Base-by-base conservation (phyloP, 2,329 filamentous ascomycete species). In the Fusarium newnesense region DNA sequence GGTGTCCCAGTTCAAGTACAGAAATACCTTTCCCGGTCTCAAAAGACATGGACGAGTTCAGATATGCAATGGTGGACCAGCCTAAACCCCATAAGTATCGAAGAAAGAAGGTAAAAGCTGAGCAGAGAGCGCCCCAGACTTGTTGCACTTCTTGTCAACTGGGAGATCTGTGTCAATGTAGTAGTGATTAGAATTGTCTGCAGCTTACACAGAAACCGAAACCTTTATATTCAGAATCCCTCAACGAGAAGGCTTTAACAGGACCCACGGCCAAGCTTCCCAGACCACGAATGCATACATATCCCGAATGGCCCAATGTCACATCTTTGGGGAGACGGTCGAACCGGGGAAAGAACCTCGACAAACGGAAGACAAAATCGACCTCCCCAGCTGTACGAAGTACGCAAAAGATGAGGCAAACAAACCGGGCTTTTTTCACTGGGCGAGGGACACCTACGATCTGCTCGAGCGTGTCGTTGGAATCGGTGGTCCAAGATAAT, bases 51-150 rank as follows among this genome's bases (percentile, higher is more conserved):
- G 77, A 80, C 57, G 79, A 81, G 34, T 81, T 80, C 78, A 80
- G 80, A 61, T 76, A 78, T 57, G 78, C 80, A 11, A 75, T 83
- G 37, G 78, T 81, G 37, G 79, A 82, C 18, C 77, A 81, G 47
- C 67, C 69, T 18, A 75, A 79, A 9, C 43, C 57, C 26, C 71
- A 71, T 21, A 75, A 79, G 9, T 44, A 60, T 32, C 70, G 72
- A 50, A 78, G 72, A 18, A 71, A 73, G 28, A 77, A 64, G 52
- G 56, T 68, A n/a, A 47, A 64, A 21, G 40, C 59, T 5, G 62
- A 58, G 15, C 65, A 72, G 26, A 70, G 69, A n/a, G 15, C 26
- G 12, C 18, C 44, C 21, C 43, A 44, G 34, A 36, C 39, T 47
- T 52, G 60, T 42, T 83, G 80, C 54, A 63, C 80, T 16, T 78